Evolutionary conservation across 495 filamentous ascomycete species (phyloP), one percentile per base, ranked within the genome.

Genomic region (Sabuloglossum arenarium): DNA sequence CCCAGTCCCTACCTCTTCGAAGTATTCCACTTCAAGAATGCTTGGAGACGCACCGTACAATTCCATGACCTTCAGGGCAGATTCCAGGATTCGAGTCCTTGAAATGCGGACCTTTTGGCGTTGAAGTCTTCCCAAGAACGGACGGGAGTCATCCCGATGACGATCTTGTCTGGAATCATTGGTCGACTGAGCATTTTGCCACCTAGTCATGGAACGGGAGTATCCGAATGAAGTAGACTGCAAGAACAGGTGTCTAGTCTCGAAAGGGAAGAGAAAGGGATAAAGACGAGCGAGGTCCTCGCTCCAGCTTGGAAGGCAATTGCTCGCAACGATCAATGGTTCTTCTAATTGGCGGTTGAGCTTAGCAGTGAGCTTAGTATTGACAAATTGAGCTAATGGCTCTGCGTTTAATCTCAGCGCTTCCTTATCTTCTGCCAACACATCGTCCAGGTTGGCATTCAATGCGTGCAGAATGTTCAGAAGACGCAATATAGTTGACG

Each of bases 51-150:
- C 85, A 1, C 93, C 93, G 65, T 99, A 99, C 6, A 97, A 79
- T 60, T 99, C 91, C 93, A 99, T 96, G n/a, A 99, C 93, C 66
- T 97, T 99, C 63, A 94, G 75, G 0, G 93, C 93, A 25, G 93
- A 96, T 62, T 99, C 93, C 2, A 99, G 73, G 53, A 99, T 95
- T 56, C 90, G 86, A 6, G 79, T 78, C 34, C 93, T 78, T 6
- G 89, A 93, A 56, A 99, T 97, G 27, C 93, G 84, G 23, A 99
- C 91, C 67, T 99, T 99, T 62, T 99, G 93, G 56, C 93, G 82
- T 66, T 96, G 91, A 8, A 96, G 74, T 39, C 90, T 78, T 9
- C 91, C 90, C n/a, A 97, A 75, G 75, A 90, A 93, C 19, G 88
- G 85, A 21, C 87, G 77, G 12, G 47, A 51, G 54, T 96, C 88